A percentile compares a stretch with the other conserved stretches of the same genome.
Evolutionary conservation across 768 basidiomycete species (phyloP).

Genomic region (Agrocybe praecox): DNA sequence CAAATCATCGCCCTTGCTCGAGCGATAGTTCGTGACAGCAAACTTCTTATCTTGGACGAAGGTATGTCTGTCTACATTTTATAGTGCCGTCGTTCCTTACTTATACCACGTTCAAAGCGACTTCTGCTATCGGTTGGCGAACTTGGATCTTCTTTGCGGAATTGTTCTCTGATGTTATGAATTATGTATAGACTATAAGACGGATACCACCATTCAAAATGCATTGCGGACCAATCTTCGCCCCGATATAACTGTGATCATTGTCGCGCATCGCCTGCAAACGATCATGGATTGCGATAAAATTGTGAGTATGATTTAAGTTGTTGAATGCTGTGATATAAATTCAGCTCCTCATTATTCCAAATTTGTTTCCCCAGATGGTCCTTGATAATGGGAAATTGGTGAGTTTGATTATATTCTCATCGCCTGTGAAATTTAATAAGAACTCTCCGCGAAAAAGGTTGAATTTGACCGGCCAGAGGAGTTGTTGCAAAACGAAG

Average conservation of each 20-base stretch:
- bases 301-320: constrained; percentile 31
- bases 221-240: constrained; percentile 67
- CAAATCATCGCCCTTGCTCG: constrained; percentile 71
- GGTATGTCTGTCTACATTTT: neutral
- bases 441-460: constrained; percentile 1
- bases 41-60: constrained; percentile 57
- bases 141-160: neutral
- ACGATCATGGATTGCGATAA: constrained; percentile 69
- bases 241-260: constrained; percentile 59
- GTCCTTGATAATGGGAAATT: neutral
- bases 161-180: neutral
- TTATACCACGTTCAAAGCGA: constrained; percentile 22
- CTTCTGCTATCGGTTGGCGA: constrained; percentile 45
- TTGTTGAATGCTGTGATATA: neutral
- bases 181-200: constrained; percentile 55
- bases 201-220: constrained; percentile 68
- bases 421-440: too few relatives aligned
- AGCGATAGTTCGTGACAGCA: constrained; percentile 57
- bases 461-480: constrained; percentile 20
- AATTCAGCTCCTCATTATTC: neutral
- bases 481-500: constrained; percentile 10
- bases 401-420: neutral
- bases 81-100: neutral
- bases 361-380: neutral
- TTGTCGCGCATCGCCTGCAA: constrained; percentile 70